Evolutionary conservation across 495 filamentous ascomycete genomes (phyloP), one percentile per base, ranked within the genome.

Genomic region (Neurospora sublineolata): DNA sequence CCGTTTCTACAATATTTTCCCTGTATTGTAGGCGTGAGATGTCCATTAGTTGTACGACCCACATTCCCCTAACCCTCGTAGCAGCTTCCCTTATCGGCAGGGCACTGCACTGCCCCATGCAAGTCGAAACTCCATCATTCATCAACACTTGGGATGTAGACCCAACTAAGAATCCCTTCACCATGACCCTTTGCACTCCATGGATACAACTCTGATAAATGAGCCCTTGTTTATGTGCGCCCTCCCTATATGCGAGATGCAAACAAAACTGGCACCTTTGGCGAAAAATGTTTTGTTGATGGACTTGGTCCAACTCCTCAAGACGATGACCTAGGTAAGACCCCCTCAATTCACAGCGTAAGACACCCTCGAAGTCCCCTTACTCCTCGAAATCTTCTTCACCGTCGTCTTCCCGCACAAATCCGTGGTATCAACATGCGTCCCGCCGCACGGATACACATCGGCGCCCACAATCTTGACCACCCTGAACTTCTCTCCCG

Each of bases 371-470:
- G 83, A 87, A 23, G 74, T 82, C 6, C 89, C 89, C 79, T 87
- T 87, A 7, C 78, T 78, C 78, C 88, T 83, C 72, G 81, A 83
- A 58, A 90, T 86, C 82, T 88, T 89, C 83, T 82, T 87, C 41
- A 91, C 88, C 37, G 78, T 82, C 38, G 84, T 85, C 77, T 81
- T 64, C 16, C 87, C 88, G 72, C 84, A 86, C 58, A 80, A 68
- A 72, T 83, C 79, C 52, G 85, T 87, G 23, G 77, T 84, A 36
- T 82, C 78, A 18, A 91, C 87, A 80, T 91, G 89, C 44, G 89
- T 91, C 0, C 89, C 88, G 4, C 89, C 89, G 73, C 89, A 91
- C 1, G 88, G 88, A 79, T 89, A 89, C 40, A 80, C 82, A 76
- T 87, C 88, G 33, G 83, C 82, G 0, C 87, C 88, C 12, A 85